Percentiles rank a stretch among this genome's conserved stretches.
Conservation (phyloP, 2,329 filamentous ascomycete species). For the Colletotrichum lentis region DNA sequence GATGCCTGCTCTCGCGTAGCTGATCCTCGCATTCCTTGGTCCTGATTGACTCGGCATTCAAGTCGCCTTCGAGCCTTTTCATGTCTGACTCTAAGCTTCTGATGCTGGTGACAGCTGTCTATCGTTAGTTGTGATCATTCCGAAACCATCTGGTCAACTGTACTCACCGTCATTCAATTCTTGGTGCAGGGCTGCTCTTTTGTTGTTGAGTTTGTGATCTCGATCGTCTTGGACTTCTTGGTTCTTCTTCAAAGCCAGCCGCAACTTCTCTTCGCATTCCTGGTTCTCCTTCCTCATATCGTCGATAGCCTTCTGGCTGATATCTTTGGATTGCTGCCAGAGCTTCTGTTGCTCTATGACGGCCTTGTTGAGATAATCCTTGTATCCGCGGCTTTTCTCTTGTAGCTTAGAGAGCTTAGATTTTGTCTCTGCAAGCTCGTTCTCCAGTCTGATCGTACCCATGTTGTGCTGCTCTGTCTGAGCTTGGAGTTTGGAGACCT, state of each 20-base stretch:
- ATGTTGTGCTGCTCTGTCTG: slow-evolving; percentile 40
- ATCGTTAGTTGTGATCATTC: background rate
- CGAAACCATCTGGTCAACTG: background rate
- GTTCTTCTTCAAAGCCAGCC: slow-evolving; percentile 29
- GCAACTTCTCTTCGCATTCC: slow-evolving; percentile 41
- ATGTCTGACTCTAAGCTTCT: slow-evolving; percentile 4
- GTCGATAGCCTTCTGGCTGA: slow-evolving; percentile 47
- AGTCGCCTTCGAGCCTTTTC: background rate
- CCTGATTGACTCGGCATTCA: background rate
- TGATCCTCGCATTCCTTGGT: slow-evolving; percentile 4
- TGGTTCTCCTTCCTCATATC: slow-evolving; percentile 48
- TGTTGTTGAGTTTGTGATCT: background rate
- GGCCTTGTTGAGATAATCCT: slow-evolving; percentile 54
- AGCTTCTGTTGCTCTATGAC: slow-evolving; percentile 58
- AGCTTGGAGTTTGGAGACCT: slow-evolving; percentile 43
- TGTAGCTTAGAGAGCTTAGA: slow-evolving; percentile 44
- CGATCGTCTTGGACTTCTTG: slow-evolving; percentile 30
- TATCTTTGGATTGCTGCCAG: slow-evolving; percentile 47
- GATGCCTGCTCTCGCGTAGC: slow-evolving; percentile 2
- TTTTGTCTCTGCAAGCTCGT: slow-evolving; percentile 44
- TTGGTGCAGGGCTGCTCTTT: background rate
- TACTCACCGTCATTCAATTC: slow-evolving; percentile 4
- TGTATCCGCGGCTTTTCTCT: slow-evolving; percentile 49
- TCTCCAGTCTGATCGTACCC: slow-evolving; percentile 42
- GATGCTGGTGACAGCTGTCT: background rate